A percentile compares a stretch with the other conserved stretches of the same genome.
These are phyloP conservation scores for Exophiala viscosa DNA, from an alignment of 2,329 filamentous ascomycete genomes.

Conservation along the genomic window DNA sequence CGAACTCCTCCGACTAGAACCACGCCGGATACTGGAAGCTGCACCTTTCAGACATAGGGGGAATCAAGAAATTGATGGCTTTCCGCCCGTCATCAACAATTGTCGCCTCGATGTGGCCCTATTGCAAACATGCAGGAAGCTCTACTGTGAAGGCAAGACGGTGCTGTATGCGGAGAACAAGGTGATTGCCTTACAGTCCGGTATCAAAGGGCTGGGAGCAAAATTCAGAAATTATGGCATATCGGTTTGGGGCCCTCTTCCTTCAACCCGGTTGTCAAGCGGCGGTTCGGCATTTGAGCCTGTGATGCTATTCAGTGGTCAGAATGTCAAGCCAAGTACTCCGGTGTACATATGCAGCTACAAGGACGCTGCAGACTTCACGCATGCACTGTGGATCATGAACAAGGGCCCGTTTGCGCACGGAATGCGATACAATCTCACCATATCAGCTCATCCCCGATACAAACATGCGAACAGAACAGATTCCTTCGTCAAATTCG, in stretches of 20 bases:
- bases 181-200: conserved; percentile 18
- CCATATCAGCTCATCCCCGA: conserved; percentile 7
- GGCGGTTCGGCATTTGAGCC: conserved; percentile 12
- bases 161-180: conserved; percentile 23
- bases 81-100: conserved; percentile 14
- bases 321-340: conserved; percentile 9
- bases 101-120: conserved; percentile 17
- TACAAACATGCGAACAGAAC: conserved; percentile 3
- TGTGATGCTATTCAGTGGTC: conserved; percentile 16
- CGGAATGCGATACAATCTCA: conserved; percentile 20
- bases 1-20: conserved; percentile 13
- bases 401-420: conserved; percentile 20
- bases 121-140: conserved; percentile 16
- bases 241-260: conserved; percentile 17
- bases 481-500: conserved; percentile 15
- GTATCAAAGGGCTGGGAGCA: conserved; percentile 19
- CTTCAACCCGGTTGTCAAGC: conserved; percentile 7
- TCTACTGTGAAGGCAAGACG: conserved; percentile 16
- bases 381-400: conserved; percentile 25
- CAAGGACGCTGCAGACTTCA: conserved; percentile 15
- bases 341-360: conserved; percentile 23
- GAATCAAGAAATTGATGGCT: conserved; percentile 23
- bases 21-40: conserved; percentile 22
- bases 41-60: conserved; percentile 21
- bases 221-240: conserved; percentile 25